Evolutionary conservation across 75 land plant species (phyloP).

Genomic region (Pinus tabuliformis): DNA sequence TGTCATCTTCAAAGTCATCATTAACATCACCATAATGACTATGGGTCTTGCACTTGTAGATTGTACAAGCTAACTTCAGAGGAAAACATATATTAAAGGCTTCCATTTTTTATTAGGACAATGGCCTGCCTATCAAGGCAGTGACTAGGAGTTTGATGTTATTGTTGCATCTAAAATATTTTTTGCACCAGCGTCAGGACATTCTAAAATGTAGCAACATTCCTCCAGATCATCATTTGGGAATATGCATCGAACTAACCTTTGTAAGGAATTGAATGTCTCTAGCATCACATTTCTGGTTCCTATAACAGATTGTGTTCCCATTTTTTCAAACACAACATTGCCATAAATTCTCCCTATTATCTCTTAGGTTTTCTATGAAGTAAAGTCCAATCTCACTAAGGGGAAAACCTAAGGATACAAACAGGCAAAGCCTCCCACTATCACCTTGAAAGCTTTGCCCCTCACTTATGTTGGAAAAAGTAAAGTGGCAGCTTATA

Average conservation of each 20-base stretch:
- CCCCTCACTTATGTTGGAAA: no score
- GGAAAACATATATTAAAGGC: neutral
- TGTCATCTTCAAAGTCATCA: neutral
- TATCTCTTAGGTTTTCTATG: no score
- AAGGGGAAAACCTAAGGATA: no score
- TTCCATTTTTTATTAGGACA: neutral
- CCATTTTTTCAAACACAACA: no score
- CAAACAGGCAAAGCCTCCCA: no score
- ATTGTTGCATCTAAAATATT: neutral
- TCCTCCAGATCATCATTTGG: neutral
- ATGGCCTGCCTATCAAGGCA: constrained; percentile 7
- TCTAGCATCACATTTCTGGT: neutral
- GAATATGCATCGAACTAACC: neutral
- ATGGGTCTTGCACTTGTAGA: neutral
- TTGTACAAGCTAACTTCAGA: neutral
- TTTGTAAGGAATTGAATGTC: neutral
- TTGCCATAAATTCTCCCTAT: no score
- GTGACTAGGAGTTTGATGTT: neutral
- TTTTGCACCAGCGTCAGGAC: neutral
- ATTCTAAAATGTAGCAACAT: neutral
- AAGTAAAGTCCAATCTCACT: no score
- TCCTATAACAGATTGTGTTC: neutral
- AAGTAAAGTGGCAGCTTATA: no score
- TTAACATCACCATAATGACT: neutral
- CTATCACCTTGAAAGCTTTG: no score